Evolutionary conservation across 495 filamentous ascomycete species (phyloP).

Genomic region (Bacidia rubella): DNA sequence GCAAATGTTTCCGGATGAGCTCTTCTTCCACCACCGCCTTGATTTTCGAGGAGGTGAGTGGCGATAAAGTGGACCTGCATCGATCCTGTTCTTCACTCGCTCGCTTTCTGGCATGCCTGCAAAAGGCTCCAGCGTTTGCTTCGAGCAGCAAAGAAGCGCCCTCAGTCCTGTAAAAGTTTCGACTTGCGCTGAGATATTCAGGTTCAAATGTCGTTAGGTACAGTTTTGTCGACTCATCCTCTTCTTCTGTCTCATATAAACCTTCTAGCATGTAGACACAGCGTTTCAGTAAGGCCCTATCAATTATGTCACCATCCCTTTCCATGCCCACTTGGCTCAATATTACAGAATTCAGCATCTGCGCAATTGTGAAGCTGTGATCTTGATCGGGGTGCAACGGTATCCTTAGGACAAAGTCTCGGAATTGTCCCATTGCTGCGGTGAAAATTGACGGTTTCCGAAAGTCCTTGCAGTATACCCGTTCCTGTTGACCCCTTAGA

Average conservation of each 20-base stretch:
- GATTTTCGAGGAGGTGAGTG: slow-evolving; percentile 59
- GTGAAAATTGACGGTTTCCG: slow-evolving; percentile 67
- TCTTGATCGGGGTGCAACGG: slow-evolving; percentile 27
- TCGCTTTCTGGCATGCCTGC: slow-evolving; percentile 59
- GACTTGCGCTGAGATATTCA: slow-evolving; percentile 56
- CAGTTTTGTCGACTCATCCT: slow-evolving; percentile 54
- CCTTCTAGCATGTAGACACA: slow-evolving; percentile 85
- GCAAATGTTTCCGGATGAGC: slow-evolving; percentile 59
- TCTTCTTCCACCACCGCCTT: slow-evolving; percentile 64
- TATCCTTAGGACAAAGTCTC: slow-evolving; percentile 62
- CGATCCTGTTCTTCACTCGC: slow-evolving; percentile 69
- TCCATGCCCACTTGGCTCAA: slow-evolving; percentile 89
- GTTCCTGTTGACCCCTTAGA: slow-evolving; percentile 41
- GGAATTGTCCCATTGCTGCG: slow-evolving; percentile 72
- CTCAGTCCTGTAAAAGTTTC: slow-evolving; percentile 62
- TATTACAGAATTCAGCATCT: slow-evolving; percentile 65
- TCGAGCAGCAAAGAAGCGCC: slow-evolving; percentile 59
- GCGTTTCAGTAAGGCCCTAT: slow-evolving; percentile 66
- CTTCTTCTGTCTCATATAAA: slow-evolving; percentile 64
- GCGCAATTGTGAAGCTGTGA: slow-evolving; percentile 38
- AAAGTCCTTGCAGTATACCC: slow-evolving; percentile 58
- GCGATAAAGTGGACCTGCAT: slow-evolving; percentile 63
- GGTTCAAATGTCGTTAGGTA: slow-evolving; percentile 78
- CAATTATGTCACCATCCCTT: slow-evolving; percentile 76
- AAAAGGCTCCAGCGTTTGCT: slow-evolving; percentile 70